Percentiles rank a stretch among this genome's conserved stretches.
These are phyloP conservation scores for Solanum pennellii DNA, from an alignment of 257 asterid genomes.

Conservation along the genomic window DNA sequence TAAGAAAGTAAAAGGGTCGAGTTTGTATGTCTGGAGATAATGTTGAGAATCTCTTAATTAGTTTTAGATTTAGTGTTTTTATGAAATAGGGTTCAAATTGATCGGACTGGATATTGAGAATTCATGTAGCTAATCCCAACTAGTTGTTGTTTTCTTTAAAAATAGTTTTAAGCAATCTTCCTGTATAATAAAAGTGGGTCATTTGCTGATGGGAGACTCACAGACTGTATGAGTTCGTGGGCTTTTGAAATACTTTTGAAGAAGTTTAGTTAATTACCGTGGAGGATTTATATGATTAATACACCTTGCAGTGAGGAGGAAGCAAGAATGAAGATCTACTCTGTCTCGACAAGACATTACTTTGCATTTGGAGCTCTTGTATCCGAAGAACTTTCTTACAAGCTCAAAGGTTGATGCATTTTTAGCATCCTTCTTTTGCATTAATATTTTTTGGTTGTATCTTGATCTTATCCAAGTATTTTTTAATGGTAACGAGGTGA, in stretches of 20 bases:
- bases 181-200: background rate
- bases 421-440: background rate
- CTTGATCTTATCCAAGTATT: background rate
- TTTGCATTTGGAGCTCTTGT: conserved; percentile 98
- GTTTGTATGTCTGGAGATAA: background rate
- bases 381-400: conserved; percentile 74
- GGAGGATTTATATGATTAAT: background rate
- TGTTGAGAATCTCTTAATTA: background rate
- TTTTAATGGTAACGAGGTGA: background rate
- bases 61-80: background rate
- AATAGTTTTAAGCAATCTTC: background rate
- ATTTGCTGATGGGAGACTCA: background rate
- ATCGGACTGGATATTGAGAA: background rate
- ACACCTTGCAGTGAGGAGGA: conserved; percentile 59
- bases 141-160: background rate
- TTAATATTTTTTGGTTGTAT: background rate
- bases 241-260: background rate
- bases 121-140: background rate
- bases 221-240: background rate
- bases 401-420: conserved; percentile 49
- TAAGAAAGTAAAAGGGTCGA: background rate
- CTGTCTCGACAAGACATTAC: conserved; percentile 78
- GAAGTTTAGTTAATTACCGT: background rate
- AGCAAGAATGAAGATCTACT: conserved; percentile 87
- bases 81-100: background rate